Percentiles rank a stretch among this genome's conserved stretches.
These are phyloP conservation scores for Polytrichum formosum DNA, from an alignment of 225 moss, liverwort and hornwort genomes.

Conservation along the genomic window DNA sequence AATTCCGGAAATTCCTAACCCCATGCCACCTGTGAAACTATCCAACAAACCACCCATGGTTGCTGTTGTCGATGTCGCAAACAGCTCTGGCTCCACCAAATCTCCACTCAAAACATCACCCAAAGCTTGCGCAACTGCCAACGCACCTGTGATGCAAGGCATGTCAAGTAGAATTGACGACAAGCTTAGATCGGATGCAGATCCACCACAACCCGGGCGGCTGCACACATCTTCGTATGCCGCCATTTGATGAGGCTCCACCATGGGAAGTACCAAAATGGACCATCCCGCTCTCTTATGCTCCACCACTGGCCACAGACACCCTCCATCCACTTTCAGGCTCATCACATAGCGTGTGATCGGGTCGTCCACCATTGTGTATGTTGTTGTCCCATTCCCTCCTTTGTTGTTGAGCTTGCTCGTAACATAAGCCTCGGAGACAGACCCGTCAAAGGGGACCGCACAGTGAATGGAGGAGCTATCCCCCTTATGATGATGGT, in stretches of 20 bases:
- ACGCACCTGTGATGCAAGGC: conserved; percentile 87
- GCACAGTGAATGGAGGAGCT: conserved; percentile 24
- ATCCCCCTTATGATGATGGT: conserved; percentile 14
- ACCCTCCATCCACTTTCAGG: conserved; percentile 50
- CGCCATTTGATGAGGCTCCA: conserved; percentile 66
- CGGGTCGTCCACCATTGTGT: conserved; percentile 59
- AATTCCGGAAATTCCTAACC: conserved; percentile 70
- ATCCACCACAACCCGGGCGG: conserved; percentile 66
- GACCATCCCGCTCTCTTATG: conserved; percentile 72
- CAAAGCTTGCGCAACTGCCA: conserved; percentile 68
- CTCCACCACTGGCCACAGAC: conserved; percentile 87
- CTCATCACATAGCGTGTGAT: conserved; percentile 81
- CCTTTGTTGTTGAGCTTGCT: conserved; percentile 36
- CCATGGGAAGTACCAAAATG: conserved; percentile 79
- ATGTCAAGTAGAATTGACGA: conserved; percentile 73
- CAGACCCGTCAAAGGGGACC: conserved; percentile 70
- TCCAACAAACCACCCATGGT: conserved; percentile 88
- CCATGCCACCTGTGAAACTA: conserved; percentile 81
- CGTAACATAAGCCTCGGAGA: conserved; percentile 49
- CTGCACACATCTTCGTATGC: conserved; percentile 57
- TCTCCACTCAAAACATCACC: conserved; percentile 88
- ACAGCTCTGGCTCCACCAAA: conserved; percentile 83
- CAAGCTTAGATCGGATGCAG: conserved; percentile 50
- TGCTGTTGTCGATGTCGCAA: conserved; percentile 57
- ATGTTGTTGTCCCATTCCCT: conserved; percentile 39